A percentile compares a stretch with the other conserved stretches of the same genome.
phyloP scores from a whole-genome alignment of 345 rosid genomes.

The Salix viminalis region DNA sequence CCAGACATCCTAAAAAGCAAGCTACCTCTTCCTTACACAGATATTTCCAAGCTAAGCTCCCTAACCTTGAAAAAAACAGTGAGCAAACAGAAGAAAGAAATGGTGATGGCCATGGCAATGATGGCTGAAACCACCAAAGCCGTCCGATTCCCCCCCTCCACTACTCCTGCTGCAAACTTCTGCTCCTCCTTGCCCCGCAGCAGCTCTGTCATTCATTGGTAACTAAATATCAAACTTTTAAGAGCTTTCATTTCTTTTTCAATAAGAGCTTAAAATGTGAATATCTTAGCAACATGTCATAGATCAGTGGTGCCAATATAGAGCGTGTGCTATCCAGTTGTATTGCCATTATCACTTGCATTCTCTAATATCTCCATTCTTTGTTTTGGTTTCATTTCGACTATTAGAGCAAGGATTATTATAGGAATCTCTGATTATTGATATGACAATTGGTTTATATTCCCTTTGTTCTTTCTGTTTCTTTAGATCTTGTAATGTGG shows the following conservation, averaged over 20 bases:
- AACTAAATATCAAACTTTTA: neutral
- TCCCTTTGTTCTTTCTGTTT: neutral
- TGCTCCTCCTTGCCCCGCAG: slow-evolving; percentile 47
- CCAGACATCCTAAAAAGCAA: neutral
- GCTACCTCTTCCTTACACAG: neutral
- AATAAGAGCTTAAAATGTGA: neutral
- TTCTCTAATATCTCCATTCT: neutral
- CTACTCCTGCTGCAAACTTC: slow-evolving; percentile 31
- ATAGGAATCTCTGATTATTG: neutral
- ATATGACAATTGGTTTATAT: neutral
- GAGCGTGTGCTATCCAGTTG: neutral
- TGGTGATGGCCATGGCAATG: slow-evolving; percentile 19
- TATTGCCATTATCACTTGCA: neutral
- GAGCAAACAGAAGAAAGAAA: neutral
- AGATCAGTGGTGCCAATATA: no score
- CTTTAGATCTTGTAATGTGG: neutral
- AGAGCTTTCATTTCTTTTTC: neutral
- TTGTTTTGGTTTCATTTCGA: neutral
- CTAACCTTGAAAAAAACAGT: neutral
- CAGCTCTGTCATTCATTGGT: slow-evolving; percentile 3
- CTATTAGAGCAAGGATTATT: neutral
- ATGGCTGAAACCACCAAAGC: slow-evolving; percentile 66
- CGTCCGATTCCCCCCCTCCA: slow-evolving; percentile 47
- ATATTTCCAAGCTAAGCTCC: neutral
- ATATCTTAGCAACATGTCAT: neutral